Evolutionary conservation across 148 eudicot species (phyloP).

Genomic region (Silene conica): DNA sequence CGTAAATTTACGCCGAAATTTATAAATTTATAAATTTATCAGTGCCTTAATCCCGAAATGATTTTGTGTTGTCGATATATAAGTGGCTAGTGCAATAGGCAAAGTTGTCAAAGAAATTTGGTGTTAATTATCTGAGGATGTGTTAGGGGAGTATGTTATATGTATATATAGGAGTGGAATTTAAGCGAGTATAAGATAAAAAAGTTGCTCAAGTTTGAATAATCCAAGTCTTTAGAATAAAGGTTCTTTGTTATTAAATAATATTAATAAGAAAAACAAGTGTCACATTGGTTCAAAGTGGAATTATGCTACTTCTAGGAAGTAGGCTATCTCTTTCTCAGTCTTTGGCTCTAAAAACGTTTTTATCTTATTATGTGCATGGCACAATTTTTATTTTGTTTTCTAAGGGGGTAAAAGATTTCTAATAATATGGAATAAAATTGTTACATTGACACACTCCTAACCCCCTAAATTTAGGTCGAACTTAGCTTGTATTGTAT

Average conservation of each 20-base stretch:
- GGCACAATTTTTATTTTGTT: background rate
- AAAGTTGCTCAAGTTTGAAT: conserved; percentile 20
- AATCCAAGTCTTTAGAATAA: conserved; percentile 17
- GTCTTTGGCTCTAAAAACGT: background rate
- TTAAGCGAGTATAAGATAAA: background rate
- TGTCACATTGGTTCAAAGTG: conserved; percentile 13
- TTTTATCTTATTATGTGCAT: background rate
- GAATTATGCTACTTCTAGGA: conserved; percentile 28
- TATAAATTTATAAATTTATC: background rate
- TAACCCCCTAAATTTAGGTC: no score
- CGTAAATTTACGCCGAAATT: background rate
- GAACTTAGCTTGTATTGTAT: no score
- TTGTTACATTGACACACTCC: no score
- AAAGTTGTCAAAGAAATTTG: background rate
- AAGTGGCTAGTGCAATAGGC: background rate
- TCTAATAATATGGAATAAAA: background rate
- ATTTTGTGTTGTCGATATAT: background rate
- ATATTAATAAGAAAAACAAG: background rate
- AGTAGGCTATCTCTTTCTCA: background rate
- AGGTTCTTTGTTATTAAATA: background rate
- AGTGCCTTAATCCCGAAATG: background rate
- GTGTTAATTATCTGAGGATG: background rate
- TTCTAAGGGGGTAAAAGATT: no score
- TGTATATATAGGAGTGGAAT: conserved; percentile 19
- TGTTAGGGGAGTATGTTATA: background rate